Evolutionary conservation across 495 filamentous ascomycete species (phyloP), one percentile per base, ranked within the genome.

Genomic region (Geopyxis carbonaria): DNA sequence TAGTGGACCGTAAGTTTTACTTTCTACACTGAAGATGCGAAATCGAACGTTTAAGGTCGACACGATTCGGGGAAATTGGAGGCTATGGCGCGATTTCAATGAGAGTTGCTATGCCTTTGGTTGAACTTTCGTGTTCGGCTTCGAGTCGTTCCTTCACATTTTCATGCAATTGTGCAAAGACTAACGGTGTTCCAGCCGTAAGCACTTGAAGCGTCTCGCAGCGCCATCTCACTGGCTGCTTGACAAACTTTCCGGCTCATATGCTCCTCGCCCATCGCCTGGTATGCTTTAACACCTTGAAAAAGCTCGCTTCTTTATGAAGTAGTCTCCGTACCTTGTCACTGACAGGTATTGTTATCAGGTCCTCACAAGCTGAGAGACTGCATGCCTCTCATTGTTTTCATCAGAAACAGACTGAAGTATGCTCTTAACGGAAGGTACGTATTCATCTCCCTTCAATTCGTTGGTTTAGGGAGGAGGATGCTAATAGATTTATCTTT

Each of bases 301-400:
- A n/a, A n/a, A n/a, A n/a, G n/a, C n/a, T 54, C 50, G 30, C 46
- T 55, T 55, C 51, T 51, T 22, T 42, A 36, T 50, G 50, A 54
- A 55, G 50, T 55, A 55, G 52, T 56, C 53, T 56, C 53, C 52
- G 53, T 55, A 38, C 41, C 44, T 50, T 46, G 51, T 51, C 51
- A 44, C 47, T 55, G 53, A 56, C 48, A 44, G 47, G 44, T 46
- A 45, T 56, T 54, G 51, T 54, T 45, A 36, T 71, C 87, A 55
- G 89, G 89, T 78, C 89, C 89, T 60, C 91, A 97, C 76, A 95
- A 97, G 75, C 75, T 91, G 61, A 76, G 89, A 57, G 91, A 97
- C 65, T 95, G 89, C 72, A 77, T 97, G 73, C 91, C 89, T 47
- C 70, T 97, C 61, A 87, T 97, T 63, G 80, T 97, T 67, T 97